Base-by-base conservation (phyloP, 208 protist genomes). In the Wallacemonas sp. region DNA sequence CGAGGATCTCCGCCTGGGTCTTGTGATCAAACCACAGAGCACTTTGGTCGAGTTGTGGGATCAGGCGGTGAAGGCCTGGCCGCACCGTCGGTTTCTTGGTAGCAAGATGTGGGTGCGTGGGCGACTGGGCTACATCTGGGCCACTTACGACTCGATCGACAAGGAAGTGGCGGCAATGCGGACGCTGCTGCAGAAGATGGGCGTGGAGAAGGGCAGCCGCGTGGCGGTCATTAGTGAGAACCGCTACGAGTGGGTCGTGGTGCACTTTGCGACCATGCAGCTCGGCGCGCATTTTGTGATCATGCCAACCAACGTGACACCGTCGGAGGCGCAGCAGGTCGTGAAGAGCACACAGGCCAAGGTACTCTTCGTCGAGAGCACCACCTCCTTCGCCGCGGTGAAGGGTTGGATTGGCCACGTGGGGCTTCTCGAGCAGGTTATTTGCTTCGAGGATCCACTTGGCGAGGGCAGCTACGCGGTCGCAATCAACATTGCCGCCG, bases 181-280 rank as follows among this genome's bases (percentile, higher is more conserved):
- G 19, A 93, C 82, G 9, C 76, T 94, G 16, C 64, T 96, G 43
- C 47, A 85, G 66, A 83, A 84, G 65, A 89, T 96, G 85, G 86
- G 88, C 24, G 71, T 96, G 43, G 83, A 85, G 32, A 90, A 90
- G 58, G 88, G 91, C 21, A 82, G 76, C 39, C 88, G 91, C 38
- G 83, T 96, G n/a, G 75, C 92, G 36, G 81, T 96, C 32, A 93
- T 96, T 57, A 94, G 87, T 39, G 91, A 96, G 65, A 96, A 96
- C 65, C 86, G 91, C 19, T 96, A 96, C 65, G 91, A 96, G 68
- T 96, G 91, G 88, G 81, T 96, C 4, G 91, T 94, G 56, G 88
- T 94, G 30, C 91, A 96, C 65, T 82, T 94, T 61, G 91, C 91
- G 24, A 87, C 88, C 0, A 83, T 96, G 74, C 86, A 94, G 62